Evolutionary conservation across 139 green algal species (phyloP).

Genomic region (Coelastrella sp.): DNA sequence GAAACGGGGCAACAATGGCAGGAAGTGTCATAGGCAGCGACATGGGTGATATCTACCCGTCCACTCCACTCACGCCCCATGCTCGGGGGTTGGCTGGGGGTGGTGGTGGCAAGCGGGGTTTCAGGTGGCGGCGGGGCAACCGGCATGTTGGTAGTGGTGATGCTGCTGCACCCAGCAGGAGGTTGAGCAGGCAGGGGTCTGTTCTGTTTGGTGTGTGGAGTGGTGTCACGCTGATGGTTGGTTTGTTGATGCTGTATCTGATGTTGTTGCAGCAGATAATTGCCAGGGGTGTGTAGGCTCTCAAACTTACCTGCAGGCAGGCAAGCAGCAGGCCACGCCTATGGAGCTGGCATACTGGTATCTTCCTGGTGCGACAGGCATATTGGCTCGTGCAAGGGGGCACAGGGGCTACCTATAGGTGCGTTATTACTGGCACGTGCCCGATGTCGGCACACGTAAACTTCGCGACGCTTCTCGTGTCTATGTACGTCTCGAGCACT

Average conservation of each 20-base stretch:
- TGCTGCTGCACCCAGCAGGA: not conserved
- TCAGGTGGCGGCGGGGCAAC: conserved; percentile 22
- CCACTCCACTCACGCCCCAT: conserved; percentile 3
- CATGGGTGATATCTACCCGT: not conserved
- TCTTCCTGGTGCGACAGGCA: no score
- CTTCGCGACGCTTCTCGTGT: no score
- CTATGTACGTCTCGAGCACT: no score
- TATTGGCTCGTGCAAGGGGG: no score
- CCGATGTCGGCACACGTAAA: no score
- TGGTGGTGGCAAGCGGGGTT: not conserved
- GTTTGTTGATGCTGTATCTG: conserved; percentile 21
- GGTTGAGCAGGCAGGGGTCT: not conserved
- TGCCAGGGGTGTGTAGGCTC: not conserved
- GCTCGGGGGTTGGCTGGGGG: not conserved
- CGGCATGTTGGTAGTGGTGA: no score
- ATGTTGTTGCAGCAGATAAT: conserved; percentile 21
- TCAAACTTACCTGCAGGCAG: not conserved
- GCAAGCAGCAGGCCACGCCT: no score
- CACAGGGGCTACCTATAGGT: no score
- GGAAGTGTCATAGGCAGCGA: conserved; percentile 7
- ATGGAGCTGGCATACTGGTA: no score
- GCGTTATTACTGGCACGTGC: no score
- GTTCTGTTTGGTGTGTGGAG: not conserved
- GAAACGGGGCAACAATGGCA: no score
- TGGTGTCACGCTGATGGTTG: not conserved